phyloP scores from a whole-genome alignment of 805 yeast species.

The Ogataea pignaliae region DNA sequence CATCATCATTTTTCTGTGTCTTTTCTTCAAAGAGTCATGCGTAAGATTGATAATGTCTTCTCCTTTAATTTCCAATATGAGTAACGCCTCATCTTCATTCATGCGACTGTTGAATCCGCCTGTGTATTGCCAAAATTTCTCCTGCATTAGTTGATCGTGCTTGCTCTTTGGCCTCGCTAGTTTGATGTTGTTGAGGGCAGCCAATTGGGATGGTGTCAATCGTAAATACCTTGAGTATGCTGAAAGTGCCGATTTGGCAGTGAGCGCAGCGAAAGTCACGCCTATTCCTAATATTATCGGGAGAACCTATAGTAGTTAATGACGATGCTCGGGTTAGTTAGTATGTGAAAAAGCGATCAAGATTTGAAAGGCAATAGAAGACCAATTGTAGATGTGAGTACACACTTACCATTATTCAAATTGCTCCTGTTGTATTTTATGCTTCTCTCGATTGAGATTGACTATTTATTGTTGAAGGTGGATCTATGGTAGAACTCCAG shows the following conservation, averaged over 20 bases:
- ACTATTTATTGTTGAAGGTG: too few relatives aligned
- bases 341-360: too few relatives aligned
- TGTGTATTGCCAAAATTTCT: conserved; percentile 34
- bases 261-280: conserved; percentile 46
- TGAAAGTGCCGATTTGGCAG: conserved; percentile 35
- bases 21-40: conserved; percentile 52
- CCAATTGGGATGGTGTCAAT: conserved; percentile 35
- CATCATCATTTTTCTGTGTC: conserved; percentile 74
- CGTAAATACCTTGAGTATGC: conserved; percentile 29
- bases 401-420: too few relatives aligned
- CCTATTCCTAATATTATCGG: conserved; percentile 56
- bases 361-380: too few relatives aligned
- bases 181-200: conserved; percentile 35
- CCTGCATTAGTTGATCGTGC: conserved; percentile 9
- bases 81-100: conserved; percentile 68
- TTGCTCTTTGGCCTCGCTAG: conserved; percentile 12
- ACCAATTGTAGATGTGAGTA: too few relatives aligned
- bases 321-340: too few relatives aligned
- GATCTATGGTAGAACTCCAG: too few relatives aligned
- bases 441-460: too few relatives aligned
- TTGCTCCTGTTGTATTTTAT: too few relatives aligned
- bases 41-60: conserved; percentile 49
- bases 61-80: conserved; percentile 55
- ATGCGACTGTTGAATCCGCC: conserved; percentile 66
- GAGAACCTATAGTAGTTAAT: conserved; percentile 29